Evolutionary conservation across 2,329 filamentous ascomycete genomes (phyloP), one percentile per base, ranked within the genome.

Genomic region (Trichophyton verrucosum): DNA sequence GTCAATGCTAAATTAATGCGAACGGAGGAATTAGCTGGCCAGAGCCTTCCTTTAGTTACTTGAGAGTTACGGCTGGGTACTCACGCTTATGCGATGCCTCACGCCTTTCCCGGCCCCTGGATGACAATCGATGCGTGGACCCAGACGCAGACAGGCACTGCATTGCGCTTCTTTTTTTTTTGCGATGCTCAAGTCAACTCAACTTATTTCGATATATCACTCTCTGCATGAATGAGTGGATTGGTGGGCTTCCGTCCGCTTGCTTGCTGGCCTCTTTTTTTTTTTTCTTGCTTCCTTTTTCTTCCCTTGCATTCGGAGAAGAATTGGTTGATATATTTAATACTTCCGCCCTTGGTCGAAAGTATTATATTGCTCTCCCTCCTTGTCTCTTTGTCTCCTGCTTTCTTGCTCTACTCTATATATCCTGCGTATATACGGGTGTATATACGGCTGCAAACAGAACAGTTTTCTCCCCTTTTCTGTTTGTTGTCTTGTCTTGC

Each of bases 401-500:
- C 15, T 5, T 17, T 17, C 11, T 7, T 15, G 3, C 24, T 59
- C 49, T 62, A 24, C 27, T 60, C 17, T 55, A 44, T 30, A 53
- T 53, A 53, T 53, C 30, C 40, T 13, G 33, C 33, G 33, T 38
- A 46, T 42, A 44, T 47, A 53, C 22, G 11, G 17, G 11, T 15
- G 22, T 53, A 33, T 53, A 53, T 33, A 53, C 49, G 8, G 9
- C n/a, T n/a, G 27, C 22, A 53, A 24, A 27, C 49, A 27, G 49
- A 33, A 27, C 24, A 33, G 49, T 24, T 53, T 53, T 53, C 49
- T 11, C 46, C 11, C 17, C 9, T 47, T 47, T 47, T 47, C 27
- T 22, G 53, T 60, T 60, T 62, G 51, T 42, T 53, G 22, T 47
- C 57, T 61, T 53, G 55, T 57, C 27, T 27, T 17, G 17, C 22